A percentile compares a stretch with the other conserved stretches of the same genome.
phyloP scores from a whole-genome alignment of 2,329 filamentous ascomycete species.

The Stagonosporopsis vannaccii region DNA sequence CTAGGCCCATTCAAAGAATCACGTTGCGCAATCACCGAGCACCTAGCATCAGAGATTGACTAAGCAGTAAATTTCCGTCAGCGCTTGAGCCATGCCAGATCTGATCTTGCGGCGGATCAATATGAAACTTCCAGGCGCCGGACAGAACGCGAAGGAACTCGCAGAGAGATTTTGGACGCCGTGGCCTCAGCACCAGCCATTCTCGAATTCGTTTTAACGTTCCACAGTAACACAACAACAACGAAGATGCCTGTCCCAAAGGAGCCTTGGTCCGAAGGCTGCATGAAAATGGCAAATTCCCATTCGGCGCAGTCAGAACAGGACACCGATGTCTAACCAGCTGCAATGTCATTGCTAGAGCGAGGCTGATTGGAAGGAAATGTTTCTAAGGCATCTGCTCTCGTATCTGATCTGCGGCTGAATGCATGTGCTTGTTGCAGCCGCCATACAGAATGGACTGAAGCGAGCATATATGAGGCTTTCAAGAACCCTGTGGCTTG shows the following conservation, averaged over 20 bases:
- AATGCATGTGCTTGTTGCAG: slow-evolving; percentile 13
- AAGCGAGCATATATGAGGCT: slow-evolving; percentile 3
- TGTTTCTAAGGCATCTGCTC: background rate
- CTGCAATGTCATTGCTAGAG: slow-evolving; percentile 2
- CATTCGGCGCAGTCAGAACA: background rate
- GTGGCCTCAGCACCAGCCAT: slow-evolving; percentile 34
- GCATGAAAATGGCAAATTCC: background rate
- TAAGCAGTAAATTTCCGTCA: slow-evolving; percentile 25
- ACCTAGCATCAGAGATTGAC: slow-evolving; percentile 38
- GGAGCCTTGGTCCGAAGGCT: background rate
- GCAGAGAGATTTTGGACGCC: slow-evolving; percentile 37
- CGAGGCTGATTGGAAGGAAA: slow-evolving; percentile 10
- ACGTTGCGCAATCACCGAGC: slow-evolving; percentile 51
- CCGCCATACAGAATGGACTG: slow-evolving; percentile 2
- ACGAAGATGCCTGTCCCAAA: slow-evolving; percentile 13
- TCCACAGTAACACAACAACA: slow-evolving; percentile 7
- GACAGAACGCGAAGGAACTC: slow-evolving; percentile 43
- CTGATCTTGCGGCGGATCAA: slow-evolving; percentile 39
- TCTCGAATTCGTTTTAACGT: slow-evolving; percentile 15
- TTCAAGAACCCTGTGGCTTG: slow-evolving; percentile 5
- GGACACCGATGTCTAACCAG: background rate
- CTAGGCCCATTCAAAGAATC: slow-evolving; percentile 23
- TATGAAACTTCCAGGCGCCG: slow-evolving; percentile 42
- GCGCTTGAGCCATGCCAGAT: slow-evolving; percentile 42
- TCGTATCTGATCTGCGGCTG: slow-evolving; percentile 16